Base-by-base conservation (phyloP, 768 basidiomycete genomes). In the Lentinula boryana region DNA sequence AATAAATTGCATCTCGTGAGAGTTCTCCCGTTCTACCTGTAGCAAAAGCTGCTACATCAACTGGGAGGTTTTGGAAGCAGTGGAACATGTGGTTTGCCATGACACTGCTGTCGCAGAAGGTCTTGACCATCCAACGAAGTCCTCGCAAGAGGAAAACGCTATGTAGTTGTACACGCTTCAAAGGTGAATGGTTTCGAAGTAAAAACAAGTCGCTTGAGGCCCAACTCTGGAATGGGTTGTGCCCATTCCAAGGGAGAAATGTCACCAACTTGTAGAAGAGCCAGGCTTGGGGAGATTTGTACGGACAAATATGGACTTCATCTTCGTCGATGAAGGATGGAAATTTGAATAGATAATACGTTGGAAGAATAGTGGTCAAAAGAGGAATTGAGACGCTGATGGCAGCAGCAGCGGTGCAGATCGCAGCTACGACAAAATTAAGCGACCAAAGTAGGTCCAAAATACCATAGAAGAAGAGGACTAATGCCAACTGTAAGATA, bases 391-490 rank as follows among this genome's bases (percentile, higher is more conserved):
- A 33, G 18, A 70, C 52, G 18, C 65, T 62, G 0, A 68, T 27
- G 5, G 64, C 69, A 21, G 71, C 44, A 10, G 68, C 64, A 21
- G 62, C 54, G 21, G 67, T 64, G 9, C 68, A 56, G 21, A 65
- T 33, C 1, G 64, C 60, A 1, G 69, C 70, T 1, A 73, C 67
- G 1, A 44, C 35, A 7, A 31, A n/a, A 48, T 69, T 66, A 31
- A 71, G 48, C 3, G 53, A 55, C 71, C 71, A 72, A 2, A 75
- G 63, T 8, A 73, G 63, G 32, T 71, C 66, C 7, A 70, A 36
- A 4, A 74, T 43, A 2, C 73, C 73, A 7, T 60, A 53, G 48
- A 72, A 70, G 62, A 75, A 75, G 1, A 74, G 61, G 12, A 72
- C 60, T 27, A 75, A 61, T 6, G 72, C 67, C 13, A 63, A 56